Percentiles rank a stretch among this genome's conserved stretches.
Conservation (phyloP, 1,139 yeast species). For the Zygoascus sp. region DNA sequence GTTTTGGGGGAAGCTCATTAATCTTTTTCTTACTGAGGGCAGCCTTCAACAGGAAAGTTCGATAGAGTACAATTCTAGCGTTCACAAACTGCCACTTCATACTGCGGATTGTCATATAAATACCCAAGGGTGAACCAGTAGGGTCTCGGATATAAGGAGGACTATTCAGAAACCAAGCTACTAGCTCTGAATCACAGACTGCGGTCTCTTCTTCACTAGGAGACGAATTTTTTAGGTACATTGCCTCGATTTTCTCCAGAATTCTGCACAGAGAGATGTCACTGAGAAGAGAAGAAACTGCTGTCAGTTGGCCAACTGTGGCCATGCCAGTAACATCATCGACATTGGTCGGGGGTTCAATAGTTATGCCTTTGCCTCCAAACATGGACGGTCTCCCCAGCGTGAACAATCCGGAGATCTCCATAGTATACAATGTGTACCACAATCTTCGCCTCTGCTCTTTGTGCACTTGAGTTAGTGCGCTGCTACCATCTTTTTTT, state of each 20-base stretch:
- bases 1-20: background rate
- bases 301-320: background rate
- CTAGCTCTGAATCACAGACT: slow-evolving; percentile 4
- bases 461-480: background rate
- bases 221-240: slow-evolving; percentile 1
- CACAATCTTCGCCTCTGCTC: slow-evolving; percentile 13
- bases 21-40: slow-evolving; percentile 1
- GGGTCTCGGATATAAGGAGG: slow-evolving; percentile 7
- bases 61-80: slow-evolving; percentile 5
- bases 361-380: slow-evolving; percentile 3
- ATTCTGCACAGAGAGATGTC: slow-evolving; percentile 5
- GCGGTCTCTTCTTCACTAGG: slow-evolving; percentile 6
- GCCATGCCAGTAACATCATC: slow-evolving; percentile 8
- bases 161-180: slow-evolving; percentile 1
- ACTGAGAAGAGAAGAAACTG: background rate
- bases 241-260: slow-evolving; percentile 2
- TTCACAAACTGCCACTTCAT: slow-evolving; percentile 7
- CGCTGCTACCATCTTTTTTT: background rate
- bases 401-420: slow-evolving; percentile 11
- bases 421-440: slow-evolving; percentile 13
- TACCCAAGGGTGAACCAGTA: background rate
- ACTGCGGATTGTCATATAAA: background rate
- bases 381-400: slow-evolving; percentile 15
- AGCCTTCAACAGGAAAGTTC: slow-evolving; percentile 6
- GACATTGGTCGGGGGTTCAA: slow-evolving; percentile 8